Evolutionary conservation across 176 grass and related monocot genomes (phyloP).

Genomic region (Triticum turgidum): DNA sequence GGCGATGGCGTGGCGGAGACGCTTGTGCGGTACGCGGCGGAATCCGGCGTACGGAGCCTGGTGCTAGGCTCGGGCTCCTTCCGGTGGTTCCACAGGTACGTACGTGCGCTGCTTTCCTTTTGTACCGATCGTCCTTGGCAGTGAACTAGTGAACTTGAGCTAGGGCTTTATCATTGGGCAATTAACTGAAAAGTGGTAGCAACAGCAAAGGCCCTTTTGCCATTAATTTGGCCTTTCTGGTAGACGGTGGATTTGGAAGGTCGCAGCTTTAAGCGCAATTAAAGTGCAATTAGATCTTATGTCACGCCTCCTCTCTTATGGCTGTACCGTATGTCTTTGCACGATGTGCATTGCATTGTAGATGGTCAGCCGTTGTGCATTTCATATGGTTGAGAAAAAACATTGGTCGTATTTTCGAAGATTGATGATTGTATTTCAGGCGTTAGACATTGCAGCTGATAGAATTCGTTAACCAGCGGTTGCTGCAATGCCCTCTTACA

Average conservation of each 20-base stretch:
- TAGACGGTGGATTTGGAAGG: neutral
- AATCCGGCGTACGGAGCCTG: constrained; percentile 63
- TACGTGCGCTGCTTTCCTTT: neutral
- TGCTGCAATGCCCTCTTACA: neutral
- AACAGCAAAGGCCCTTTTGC: neutral
- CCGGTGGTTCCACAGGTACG: constrained; percentile 56
- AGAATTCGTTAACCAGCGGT: neutral
- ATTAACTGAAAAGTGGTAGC: neutral
- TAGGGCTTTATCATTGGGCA: neutral
- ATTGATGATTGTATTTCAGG: neutral
- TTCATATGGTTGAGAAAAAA: neutral
- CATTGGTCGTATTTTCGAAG: neutral
- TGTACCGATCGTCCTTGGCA: constrained; percentile 11
- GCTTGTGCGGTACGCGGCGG: constrained; percentile 53
- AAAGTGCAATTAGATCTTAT: neutral
- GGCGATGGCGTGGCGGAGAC: constrained; percentile 57
- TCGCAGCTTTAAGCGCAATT: neutral
- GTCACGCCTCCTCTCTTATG: constrained; percentile 1
- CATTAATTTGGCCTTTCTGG: constrained; percentile 30
- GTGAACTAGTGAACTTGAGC: neutral
- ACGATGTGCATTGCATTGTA: neutral
- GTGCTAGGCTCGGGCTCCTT: constrained; percentile 63
- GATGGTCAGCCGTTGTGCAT: neutral
- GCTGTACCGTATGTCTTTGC: neutral
- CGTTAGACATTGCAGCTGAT: neutral